Conservation (phyloP, 2,329 filamentous ascomycete species). For the Thielaviopsis musarum region DNA sequence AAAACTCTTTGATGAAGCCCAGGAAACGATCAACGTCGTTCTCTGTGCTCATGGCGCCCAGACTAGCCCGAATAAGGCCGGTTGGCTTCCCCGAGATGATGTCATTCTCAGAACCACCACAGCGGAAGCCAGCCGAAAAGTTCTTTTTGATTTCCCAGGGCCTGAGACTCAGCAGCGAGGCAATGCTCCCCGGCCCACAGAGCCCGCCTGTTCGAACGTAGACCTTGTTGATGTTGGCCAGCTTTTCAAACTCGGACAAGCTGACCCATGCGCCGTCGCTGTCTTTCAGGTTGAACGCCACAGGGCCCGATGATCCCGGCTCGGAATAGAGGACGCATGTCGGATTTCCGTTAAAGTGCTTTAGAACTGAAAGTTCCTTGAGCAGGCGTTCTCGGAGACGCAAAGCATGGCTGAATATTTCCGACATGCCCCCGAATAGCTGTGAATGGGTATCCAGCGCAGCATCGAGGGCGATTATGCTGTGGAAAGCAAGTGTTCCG, state of each 20-base stretch:
- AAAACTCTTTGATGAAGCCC: conserved; percentile 48
- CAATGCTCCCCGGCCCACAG: conserved; percentile 82
- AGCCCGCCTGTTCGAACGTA: conserved; percentile 77
- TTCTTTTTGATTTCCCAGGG: conserved; percentile 73
- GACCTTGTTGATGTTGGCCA: conserved; percentile 61
- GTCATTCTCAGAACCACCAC: conserved; percentile 60
- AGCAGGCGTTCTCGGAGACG: conserved; percentile 45
- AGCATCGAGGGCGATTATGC: conserved; percentile 42
- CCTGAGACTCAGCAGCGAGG: conserved; percentile 51
- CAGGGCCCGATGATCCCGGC: conserved; percentile 47
- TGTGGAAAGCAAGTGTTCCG: conserved; percentile 49
- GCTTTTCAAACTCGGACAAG: conserved; percentile 71
- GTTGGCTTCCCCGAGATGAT: conserved; percentile 73
- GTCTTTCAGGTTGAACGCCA: conserved; percentile 70
- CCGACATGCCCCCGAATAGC: conserved; percentile 40
- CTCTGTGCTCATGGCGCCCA: conserved; percentile 77
- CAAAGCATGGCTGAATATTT: conserved; percentile 53
- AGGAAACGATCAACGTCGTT: conserved; percentile 59
- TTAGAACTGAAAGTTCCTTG: conserved; percentile 38
- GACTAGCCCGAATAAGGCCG: conserved; percentile 67
- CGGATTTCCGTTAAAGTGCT: conserved; percentile 48
- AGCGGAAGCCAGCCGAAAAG: conserved; percentile 71
- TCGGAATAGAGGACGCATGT: conserved; percentile 52
- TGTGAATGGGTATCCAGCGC: conserved; percentile 39
- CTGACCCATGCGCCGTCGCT: conserved; percentile 57